Percentiles rank a stretch among this genome's conserved stretches.
Conservation (phyloP, 1,139 yeast genomes). For the Debaryomyces udenii region DNA sequence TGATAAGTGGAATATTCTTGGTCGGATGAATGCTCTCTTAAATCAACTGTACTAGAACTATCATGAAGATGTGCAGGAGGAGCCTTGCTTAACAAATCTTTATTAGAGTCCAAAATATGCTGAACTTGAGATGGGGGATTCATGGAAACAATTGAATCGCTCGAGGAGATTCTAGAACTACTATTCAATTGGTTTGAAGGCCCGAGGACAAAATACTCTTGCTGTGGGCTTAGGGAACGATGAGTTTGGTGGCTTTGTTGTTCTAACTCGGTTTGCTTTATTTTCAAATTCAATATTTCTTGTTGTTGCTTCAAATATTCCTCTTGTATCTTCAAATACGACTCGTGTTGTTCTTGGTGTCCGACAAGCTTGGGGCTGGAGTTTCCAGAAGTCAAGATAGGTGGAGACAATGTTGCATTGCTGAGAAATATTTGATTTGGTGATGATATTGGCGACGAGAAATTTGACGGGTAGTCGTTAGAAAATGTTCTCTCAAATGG, state of each 20-base stretch:
- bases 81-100: conserved; percentile 10
- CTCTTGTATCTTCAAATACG: conserved; percentile 42
- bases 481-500: conserved; percentile 43
- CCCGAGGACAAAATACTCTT: conserved; percentile 8
- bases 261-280: conserved; percentile 20
- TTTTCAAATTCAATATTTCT: conserved; percentile 31
- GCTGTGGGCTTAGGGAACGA: conserved; percentile 12
- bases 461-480: conserved; percentile 17
- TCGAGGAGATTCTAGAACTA: conserved; percentile 16
- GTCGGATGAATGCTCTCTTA: conserved; percentile 1
- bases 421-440: conserved; percentile 13
- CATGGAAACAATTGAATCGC: conserved; percentile 18
- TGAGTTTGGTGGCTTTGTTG: conserved; percentile 15
- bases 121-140: conserved; percentile 16
- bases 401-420: conserved; percentile 7
- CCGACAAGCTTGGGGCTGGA: conserved; percentile 4
- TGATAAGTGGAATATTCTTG: not conserved
- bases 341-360: conserved; percentile 33
- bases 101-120: conserved; percentile 14
- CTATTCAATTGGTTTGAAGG: conserved; percentile 7
- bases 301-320: conserved; percentile 45
- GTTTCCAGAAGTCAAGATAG: conserved; percentile 6
- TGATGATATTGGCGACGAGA: conserved; percentile 21
- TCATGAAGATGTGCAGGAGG: conserved; percentile 1
- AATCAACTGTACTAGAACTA: conserved; percentile 1